Percentiles rank a stretch among this genome's conserved stretches.
These are phyloP conservation scores for Tetraselmis chui DNA, from an alignment of 139 green algal species.

Conservation along the genomic window DNA sequence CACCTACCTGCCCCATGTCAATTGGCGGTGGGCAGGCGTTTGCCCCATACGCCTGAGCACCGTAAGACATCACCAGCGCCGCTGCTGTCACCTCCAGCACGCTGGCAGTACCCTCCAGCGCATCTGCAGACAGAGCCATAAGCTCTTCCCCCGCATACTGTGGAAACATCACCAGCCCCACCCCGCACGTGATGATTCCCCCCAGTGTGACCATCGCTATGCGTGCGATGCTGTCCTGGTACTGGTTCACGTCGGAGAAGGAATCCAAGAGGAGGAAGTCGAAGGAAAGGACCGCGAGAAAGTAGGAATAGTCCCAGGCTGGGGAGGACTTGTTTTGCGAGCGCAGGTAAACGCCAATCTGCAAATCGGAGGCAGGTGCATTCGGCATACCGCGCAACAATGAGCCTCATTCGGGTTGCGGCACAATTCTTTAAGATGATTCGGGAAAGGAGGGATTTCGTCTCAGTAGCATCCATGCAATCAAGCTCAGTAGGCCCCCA, in stretches of 20 bases:
- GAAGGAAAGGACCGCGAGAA: conserved; percentile 6
- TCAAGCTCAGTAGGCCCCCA: not conserved
- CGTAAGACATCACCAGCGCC: not conserved
- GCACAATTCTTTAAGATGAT: no score
- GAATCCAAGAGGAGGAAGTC: conserved; percentile 8
- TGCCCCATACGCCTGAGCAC: not conserved
- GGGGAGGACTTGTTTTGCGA: not conserved
- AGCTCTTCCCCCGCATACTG: not conserved
- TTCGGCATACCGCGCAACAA: no score
- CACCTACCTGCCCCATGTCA: not conserved
- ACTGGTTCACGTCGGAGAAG: conserved; percentile 1
- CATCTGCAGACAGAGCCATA: not conserved
- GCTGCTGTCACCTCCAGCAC: not conserved
- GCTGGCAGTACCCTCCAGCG: not conserved
- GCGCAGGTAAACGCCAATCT: conserved; percentile 1
- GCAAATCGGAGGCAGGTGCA: no score
- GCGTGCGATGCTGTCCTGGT: not conserved
- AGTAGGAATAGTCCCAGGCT: conserved; percentile 11
- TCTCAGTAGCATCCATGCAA: not conserved
- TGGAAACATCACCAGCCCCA: not conserved
- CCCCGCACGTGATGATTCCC: not conserved
- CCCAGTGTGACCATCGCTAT: not conserved
- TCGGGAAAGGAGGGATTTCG: no score
- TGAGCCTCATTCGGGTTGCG: no score
- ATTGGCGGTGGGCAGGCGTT: not conserved